Evolutionary conservation across 257 asterid species (phyloP).

Genomic region (Solanum tarijense): DNA sequence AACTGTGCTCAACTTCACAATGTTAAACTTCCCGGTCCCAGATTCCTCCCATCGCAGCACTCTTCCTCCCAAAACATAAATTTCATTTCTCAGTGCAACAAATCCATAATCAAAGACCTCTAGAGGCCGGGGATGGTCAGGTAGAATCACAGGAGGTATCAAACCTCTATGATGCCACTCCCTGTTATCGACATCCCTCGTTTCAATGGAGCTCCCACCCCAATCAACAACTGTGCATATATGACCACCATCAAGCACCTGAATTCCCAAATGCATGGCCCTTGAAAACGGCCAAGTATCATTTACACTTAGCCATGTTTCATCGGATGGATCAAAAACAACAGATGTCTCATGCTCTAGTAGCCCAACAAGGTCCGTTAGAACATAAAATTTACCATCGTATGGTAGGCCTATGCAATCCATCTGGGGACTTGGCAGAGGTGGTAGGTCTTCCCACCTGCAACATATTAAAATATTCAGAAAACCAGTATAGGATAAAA

Average conservation of each 20-base stretch:
- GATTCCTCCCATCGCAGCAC: constrained; percentile 1
- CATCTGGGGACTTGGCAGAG: not conserved
- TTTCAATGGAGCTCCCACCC: constrained; percentile 2
- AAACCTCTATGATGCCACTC: not conserved
- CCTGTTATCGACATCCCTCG: not conserved
- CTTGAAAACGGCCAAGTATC: not conserved
- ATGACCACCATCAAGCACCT: constrained; percentile 6
- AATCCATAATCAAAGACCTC: constrained; percentile 6
- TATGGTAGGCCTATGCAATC: not conserved
- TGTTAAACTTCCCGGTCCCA: not conserved
- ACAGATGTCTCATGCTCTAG: not conserved
- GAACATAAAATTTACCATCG: not conserved
- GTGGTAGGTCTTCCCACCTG: constrained; percentile 3
- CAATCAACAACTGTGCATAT: constrained; percentile 2
- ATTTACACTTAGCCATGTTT: not conserved
- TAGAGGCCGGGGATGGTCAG: constrained; percentile 2
- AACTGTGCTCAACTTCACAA: not conserved
- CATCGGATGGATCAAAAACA: not conserved
- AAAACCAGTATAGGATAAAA: not conserved
- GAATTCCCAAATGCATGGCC: constrained; percentile 4
- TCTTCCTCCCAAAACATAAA: constrained; percentile 4
- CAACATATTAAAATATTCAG: not conserved
- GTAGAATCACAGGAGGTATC: constrained; percentile 2
- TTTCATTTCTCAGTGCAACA: not conserved
- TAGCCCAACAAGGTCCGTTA: constrained; percentile 2